phyloP scores from a whole-genome alignment of 2,329 filamentous ascomycete species.

The Microdochium trichocladiopsis region DNA sequence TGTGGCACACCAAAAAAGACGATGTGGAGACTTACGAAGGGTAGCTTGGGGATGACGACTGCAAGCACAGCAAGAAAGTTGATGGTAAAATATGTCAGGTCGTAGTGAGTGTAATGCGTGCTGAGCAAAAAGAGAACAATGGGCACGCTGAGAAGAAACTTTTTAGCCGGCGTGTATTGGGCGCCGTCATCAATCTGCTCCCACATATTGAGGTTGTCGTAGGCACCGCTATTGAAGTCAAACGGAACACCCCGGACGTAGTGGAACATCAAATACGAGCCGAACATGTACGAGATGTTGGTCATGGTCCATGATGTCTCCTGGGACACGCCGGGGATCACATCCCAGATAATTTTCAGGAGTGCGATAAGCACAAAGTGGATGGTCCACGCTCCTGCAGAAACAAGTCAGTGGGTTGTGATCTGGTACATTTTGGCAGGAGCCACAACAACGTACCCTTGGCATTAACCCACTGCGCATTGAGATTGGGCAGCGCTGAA shows the following conservation, averaged over 20 bases:
- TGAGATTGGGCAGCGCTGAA: conserved; percentile 87
- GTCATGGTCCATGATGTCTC: conserved; percentile 98
- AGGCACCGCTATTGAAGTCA: conserved; percentile 96
- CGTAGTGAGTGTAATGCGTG: conserved; percentile 98
- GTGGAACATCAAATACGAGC: conserved; percentile 99
- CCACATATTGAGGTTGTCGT: conserved; percentile 99
- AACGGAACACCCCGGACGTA: conserved; percentile 97
- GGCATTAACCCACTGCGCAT: conserved; percentile 98
- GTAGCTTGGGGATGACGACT: conserved; percentile 93
- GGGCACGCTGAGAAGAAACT: conserved; percentile 91
- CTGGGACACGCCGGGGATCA: conserved; percentile 91
- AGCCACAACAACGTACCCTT: conserved; percentile 63
- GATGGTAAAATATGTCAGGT: conserved; percentile 92
- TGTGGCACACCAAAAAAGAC: too few relatives aligned
- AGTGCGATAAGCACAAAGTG: conserved; percentile 87
- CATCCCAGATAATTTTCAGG: conserved; percentile 95
- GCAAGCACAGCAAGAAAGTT: conserved; percentile 89
- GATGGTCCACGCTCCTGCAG: conserved; percentile 89
- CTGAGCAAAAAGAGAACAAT: conserved; percentile 92
- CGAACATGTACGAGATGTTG: conserved; percentile 98
- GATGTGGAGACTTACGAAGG: conserved; percentile 62
- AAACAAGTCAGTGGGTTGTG: conserved; percentile 8
- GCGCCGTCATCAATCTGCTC: conserved; percentile 99
- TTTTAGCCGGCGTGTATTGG: conserved; percentile 98
- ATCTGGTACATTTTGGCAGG: background rate